phyloP scores from a whole-genome alignment of 2,329 filamentous ascomycete species.

The Diaporthe ilicicola region DNA sequence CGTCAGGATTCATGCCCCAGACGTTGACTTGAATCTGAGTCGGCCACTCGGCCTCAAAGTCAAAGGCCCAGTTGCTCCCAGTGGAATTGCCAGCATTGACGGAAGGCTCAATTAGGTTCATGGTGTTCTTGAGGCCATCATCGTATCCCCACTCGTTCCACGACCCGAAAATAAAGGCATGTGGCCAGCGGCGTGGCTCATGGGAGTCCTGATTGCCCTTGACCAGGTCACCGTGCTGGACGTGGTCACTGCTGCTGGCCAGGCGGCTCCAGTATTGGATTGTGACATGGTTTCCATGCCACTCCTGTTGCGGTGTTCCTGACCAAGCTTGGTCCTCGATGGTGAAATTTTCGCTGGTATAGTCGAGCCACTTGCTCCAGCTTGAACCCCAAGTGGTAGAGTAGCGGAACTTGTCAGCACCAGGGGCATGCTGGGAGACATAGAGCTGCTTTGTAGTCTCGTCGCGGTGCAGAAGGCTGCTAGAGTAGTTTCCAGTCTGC shows the following conservation, averaged over 20 bases:
- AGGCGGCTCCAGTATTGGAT: conserved; percentile 70
- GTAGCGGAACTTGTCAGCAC: conserved; percentile 70
- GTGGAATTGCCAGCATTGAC: conserved; percentile 35
- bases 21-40: conserved; percentile 69
- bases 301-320: conserved; percentile 44
- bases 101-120: conserved; percentile 49
- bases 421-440: conserved; percentile 66
- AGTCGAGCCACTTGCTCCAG: conserved; percentile 67
- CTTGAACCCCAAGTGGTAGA: conserved; percentile 67
- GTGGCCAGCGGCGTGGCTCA: conserved; percentile 63
- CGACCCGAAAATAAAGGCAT: conserved; percentile 68
- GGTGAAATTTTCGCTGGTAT: conserved; percentile 57
- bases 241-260: conserved; percentile 66
- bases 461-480: conserved; percentile 54
- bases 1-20: conserved; percentile 73
- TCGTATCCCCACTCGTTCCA: conserved; percentile 74
- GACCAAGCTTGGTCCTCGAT: conserved; percentile 62
- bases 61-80: conserved; percentile 63
- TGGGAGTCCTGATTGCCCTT: conserved; percentile 9
- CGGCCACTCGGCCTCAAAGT: conserved; percentile 72
- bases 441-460: conserved; percentile 46
- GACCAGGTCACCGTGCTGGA: conserved; percentile 65
- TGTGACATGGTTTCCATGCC: conserved; percentile 48
- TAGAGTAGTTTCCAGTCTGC: conserved; percentile 64
- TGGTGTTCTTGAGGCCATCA: conserved; percentile 61